A percentile compares a stretch with the other conserved stretches of the same genome.
phyloP scores from a whole-genome alignment of 2,329 filamentous ascomycete genomes.

The Rutstroemia sp. region DNA sequence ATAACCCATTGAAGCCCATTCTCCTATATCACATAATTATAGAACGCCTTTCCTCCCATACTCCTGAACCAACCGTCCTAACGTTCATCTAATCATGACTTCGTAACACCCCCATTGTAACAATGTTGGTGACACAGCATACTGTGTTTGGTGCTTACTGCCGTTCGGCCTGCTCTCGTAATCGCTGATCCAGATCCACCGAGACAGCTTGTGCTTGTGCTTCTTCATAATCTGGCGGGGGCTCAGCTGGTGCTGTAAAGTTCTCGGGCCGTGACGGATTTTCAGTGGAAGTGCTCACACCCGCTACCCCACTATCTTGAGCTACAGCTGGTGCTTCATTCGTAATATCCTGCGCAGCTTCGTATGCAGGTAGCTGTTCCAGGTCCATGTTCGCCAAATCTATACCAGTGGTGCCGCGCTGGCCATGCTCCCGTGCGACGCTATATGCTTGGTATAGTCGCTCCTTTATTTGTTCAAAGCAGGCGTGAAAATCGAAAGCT shows the following conservation, averaged over 20 bases:
- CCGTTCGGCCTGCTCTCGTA: conserved; percentile 64
- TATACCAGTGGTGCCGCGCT: conserved; percentile 37
- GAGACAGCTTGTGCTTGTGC: conserved; percentile 65
- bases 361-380: conserved; percentile 84
- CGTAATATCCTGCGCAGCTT: conserved; percentile 39
- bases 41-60: conserved; percentile 8
- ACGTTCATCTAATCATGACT: conserved; percentile 9
- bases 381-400: conserved; percentile 62
- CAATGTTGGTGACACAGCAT: conserved; percentile 1
- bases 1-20: not conserved
- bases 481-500: conserved; percentile 82
- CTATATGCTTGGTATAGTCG: conserved; percentile 75
- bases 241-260: conserved; percentile 53
- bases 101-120: conserved; percentile 8
- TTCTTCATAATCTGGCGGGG: conserved; percentile 87
- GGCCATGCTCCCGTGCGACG: conserved; percentile 61
- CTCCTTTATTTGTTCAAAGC: conserved; percentile 79
- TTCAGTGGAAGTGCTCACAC: conserved; percentile 10
- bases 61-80: not conserved
- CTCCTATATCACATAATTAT: conserved; percentile 4
- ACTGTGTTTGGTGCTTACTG: conserved; percentile 1
- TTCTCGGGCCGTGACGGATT: conserved; percentile 8
- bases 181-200: conserved; percentile 56
- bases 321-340: conserved; percentile 13
- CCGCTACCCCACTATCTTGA: conserved; percentile 18